Evolutionary conservation across 768 basidiomycete genomes (phyloP).

Genomic region (Pulveroboletus sp.): DNA sequence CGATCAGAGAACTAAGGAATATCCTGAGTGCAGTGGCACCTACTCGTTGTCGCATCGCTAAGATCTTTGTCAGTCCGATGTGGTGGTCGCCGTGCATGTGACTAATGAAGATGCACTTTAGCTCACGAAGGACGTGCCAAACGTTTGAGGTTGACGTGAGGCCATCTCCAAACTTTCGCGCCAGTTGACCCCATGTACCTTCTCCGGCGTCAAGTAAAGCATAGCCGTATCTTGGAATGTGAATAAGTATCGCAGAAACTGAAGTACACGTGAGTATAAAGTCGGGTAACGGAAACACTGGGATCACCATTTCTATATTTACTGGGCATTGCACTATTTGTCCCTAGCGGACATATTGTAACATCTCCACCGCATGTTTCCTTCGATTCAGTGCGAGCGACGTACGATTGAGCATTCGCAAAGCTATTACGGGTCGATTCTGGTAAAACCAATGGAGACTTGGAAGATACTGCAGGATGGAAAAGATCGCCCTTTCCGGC

Average conservation of each 20-base stretch:
- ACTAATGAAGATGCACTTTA: slow-evolving; percentile 80
- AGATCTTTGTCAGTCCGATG: slow-evolving; percentile 69
- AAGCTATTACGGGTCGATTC: slow-evolving; percentile 37
- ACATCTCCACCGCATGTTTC: slow-evolving; percentile 56
- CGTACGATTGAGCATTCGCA: slow-evolving; percentile 28
- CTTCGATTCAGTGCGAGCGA: neutral
- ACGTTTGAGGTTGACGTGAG: slow-evolving; percentile 34
- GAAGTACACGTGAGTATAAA: neutral
- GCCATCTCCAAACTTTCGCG: slow-evolving; percentile 65
- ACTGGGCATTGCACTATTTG: slow-evolving; percentile 80
- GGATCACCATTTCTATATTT: slow-evolving; percentile 79
- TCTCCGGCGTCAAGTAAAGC: slow-evolving; percentile 89
- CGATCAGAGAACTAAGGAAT: neutral
- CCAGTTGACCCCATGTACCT: slow-evolving; percentile 88
- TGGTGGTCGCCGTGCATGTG: slow-evolving; percentile 95
- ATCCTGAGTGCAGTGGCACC: neutral
- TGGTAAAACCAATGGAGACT: slow-evolving; percentile 17
- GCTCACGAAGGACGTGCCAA: slow-evolving; percentile 57
- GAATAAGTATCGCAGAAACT: slow-evolving; percentile 77
- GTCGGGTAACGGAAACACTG: slow-evolving; percentile 9
- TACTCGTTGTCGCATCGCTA: slow-evolving; percentile 68
- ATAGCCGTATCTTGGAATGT: slow-evolving; percentile 66
- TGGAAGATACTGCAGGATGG: slow-evolving; percentile 21
- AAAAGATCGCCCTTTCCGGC: slow-evolving; percentile 29
- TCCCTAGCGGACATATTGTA: slow-evolving; percentile 73